Base-by-base conservation (phyloP, 192 early-diverging fungal genomes). In the Backusella liffmaniae region DNA sequence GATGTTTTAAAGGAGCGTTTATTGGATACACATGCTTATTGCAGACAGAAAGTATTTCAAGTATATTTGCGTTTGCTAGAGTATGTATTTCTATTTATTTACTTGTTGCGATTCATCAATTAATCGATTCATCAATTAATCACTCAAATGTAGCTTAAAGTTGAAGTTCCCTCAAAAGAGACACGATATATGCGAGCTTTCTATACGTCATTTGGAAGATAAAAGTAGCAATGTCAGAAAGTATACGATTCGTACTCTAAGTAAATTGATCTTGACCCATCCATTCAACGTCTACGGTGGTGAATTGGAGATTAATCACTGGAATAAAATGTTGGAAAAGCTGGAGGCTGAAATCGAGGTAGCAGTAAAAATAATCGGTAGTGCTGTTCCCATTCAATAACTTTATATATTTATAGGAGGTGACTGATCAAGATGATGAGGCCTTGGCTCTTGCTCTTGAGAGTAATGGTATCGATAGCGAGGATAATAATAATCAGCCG, bases 1-100 rank as follows among this genome's bases (percentile, higher is more conserved):
- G 96, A 97, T 77, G 89, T 96, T 72, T 77, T 99, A 66, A 89
- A 95, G 75, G 95, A 99, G 79, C 88, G 97, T 12, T 95, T 96
- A 84, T 89, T 93, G 76, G 98, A 99, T 80, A 84, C 85, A n/a
- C 95, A 91, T 75, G 90, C 90, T n/a, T 92, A 91, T 81, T 91
- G 93, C 3, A 91, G 98, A 34, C 89, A 91, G 26, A 97, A 96
- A 83, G 90, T 98, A 0, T 80, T 99, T 32, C 96, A 98, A 78
- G 90, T 95, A 15, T 88, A 94, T 36, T 82, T 90, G 32, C 91
- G 90, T 75, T 83, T 99, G 30, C 90, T 92, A 70, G 93, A 96
- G 87, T 93, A 90, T 73, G 86, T 73, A 16, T 36, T 32, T 26
- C 34, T 66, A 39, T 39, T 12, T 5, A 39, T 39, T 1, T 12